A percentile compares a stretch with the other conserved stretches of the same genome.
These are phyloP conservation scores for Plectosphaerella cucumerina DNA, from an alignment of 2,329 filamentous ascomycete species.

Conservation along the genomic window DNA sequence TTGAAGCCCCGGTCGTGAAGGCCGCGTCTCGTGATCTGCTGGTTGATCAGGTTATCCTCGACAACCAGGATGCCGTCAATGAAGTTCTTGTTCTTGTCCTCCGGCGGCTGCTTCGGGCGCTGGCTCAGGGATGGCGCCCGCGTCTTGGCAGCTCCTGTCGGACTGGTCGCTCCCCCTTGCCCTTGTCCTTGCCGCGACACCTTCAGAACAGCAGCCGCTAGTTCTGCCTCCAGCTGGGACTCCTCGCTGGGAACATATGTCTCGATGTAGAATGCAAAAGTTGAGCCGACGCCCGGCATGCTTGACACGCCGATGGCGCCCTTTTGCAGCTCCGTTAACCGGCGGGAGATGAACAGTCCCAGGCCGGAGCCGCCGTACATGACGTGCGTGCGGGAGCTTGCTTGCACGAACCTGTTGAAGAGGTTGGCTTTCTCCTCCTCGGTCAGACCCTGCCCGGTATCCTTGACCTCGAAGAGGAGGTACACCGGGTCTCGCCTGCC, in stretches of 20 bases:
- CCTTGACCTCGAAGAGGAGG: conserved; percentile 69
- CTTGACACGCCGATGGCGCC: conserved; percentile 74
- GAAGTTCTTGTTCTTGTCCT: conserved; percentile 12
- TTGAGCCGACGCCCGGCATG: conserved; percentile 65
- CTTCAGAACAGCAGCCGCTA: conserved; percentile 23
- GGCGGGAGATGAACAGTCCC: conserved; percentile 73
- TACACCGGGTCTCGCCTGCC: conserved; percentile 47
- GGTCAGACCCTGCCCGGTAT: conserved; percentile 71
- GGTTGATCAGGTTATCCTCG: conserved; percentile 59
- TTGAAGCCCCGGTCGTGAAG: conserved; percentile 44
- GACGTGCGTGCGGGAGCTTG: conserved; percentile 69
- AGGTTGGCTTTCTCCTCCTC: conserved; percentile 68
- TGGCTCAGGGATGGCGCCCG: conserved; percentile 1
- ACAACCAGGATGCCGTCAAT: conserved; percentile 48
- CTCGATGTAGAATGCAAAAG: conserved; percentile 72
- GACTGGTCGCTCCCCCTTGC: not conserved
- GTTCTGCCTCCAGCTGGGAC: conserved; percentile 34
- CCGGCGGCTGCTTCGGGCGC: not conserved
- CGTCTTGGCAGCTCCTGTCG: not conserved
- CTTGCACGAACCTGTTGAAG: conserved; percentile 77
- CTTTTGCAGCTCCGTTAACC: conserved; percentile 76
- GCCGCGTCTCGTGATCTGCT: conserved; percentile 49
- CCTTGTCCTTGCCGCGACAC: not conserved
- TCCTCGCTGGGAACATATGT: conserved; percentile 39
- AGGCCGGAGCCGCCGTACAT: conserved; percentile 77